Evolutionary conservation across 2,329 filamentous ascomycete species (phyloP).

Genomic region (Aspergillus glaucus): DNA sequence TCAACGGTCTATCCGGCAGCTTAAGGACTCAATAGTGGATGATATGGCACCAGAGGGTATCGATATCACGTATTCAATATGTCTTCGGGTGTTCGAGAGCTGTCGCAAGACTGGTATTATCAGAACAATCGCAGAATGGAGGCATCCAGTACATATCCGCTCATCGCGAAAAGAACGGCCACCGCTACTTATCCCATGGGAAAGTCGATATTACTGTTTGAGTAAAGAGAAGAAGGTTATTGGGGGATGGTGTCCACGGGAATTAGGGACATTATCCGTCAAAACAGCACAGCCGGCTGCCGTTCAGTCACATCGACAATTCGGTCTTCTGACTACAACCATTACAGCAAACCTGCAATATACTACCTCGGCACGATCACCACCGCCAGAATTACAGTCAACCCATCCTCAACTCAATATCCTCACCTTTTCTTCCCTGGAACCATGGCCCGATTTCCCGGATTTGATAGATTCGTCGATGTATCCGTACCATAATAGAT

Average conservation of each 20-base stretch:
- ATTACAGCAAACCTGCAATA: conserved; percentile 9
- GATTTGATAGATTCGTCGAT: conserved; percentile 3
- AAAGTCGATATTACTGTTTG: conserved; percentile 5
- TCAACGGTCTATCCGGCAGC: background rate
- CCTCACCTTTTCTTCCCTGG: conserved; percentile 9
- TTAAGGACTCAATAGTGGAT: background rate
- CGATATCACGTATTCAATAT: background rate
- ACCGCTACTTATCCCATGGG: conserved; percentile 3
- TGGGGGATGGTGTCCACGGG: background rate
- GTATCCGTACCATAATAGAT: background rate
- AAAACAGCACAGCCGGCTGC: background rate
- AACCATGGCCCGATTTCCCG: conserved; percentile 9
- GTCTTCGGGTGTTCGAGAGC: conserved; percentile 1
- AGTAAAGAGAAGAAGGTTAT: background rate
- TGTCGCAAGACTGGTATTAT: background rate
- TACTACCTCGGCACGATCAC: background rate
- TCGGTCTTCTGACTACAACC: background rate
- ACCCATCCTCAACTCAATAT: conserved; percentile 3
- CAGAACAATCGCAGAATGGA: conserved; percentile 4
- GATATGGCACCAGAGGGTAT: background rate
- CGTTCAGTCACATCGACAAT: background rate
- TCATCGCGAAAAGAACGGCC: conserved; percentile 6
- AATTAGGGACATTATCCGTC: background rate
- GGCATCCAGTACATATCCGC: conserved; percentile 6
- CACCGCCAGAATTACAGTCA: conserved; percentile 1